Evolutionary conservation across 1,139 yeast species (phyloP), one percentile per base, ranked within the genome.

Genomic region (Wickerhamomyces sp.): DNA sequence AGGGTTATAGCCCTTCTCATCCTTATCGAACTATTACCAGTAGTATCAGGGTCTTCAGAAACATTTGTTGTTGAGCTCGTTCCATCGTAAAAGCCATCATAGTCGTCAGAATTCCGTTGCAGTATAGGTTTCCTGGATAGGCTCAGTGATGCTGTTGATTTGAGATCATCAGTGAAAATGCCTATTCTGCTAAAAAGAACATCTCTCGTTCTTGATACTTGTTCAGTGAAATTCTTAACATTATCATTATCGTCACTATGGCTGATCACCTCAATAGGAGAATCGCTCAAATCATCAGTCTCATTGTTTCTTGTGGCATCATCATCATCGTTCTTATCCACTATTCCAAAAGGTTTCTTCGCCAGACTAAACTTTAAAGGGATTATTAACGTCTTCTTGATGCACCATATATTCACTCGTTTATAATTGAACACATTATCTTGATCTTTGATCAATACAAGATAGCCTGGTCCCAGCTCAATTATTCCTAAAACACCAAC

Each of bases 401-500:
- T 46, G 36, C 47, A 48, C 45, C 48, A 39, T 6, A 60, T 47
- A 3, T 44, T 35, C 3, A 51, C 41, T 1, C 36, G 40, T 3
- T 43, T 33, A 22, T 45, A 34, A 14, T 36, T 25, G n/a, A 56
- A 51, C 2, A 43, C 50, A 1, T 37, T 33, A 5, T 24, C 37
- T 15, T 46, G 44, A 5, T 51, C 38, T 2, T 54, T 43, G n/a
- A 56, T 53, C 28, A 54, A 42, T 0, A 59, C 36, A 17, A 61
- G 45, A 37, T 49, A 57, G 1, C 62, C 63, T 1, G 54, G 52
- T 3, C 59, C 58, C 10, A 60, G 31, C 14, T 40, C 45, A 17
- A 54, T 50, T 28, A 42, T 37, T 0, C 65, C 64, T 12, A 59
- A 35, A 4, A 60, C 35, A 5, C 53, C 54, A 9, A 37, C 14